Conservation (phyloP, 2,329 filamentous ascomycete species). For the Exophiala sp. region DNA sequence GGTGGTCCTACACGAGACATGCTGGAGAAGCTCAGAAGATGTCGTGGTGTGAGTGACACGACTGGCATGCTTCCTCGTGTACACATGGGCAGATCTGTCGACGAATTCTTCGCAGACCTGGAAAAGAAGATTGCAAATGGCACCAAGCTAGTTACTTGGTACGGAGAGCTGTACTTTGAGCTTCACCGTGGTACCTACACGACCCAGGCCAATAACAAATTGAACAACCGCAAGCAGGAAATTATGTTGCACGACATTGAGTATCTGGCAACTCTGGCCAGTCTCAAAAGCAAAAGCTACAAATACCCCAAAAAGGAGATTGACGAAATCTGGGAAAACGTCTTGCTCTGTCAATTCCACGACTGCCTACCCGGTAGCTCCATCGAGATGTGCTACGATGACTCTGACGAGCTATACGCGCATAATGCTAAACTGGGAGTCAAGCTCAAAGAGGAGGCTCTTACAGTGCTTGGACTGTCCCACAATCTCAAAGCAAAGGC, state of each 20-base stretch:
- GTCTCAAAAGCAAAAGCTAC: constrained; percentile 67
- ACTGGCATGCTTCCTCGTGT: constrained; percentile 79
- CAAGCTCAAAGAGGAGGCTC: constrained; percentile 66
- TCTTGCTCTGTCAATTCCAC: constrained; percentile 93
- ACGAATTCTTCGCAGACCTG: constrained; percentile 86
- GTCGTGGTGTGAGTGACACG: constrained; percentile 86
- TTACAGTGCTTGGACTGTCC: constrained; percentile 63
- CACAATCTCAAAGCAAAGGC: constrained; percentile 39
- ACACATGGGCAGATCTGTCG: constrained; percentile 83
- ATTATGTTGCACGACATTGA: constrained; percentile 83
- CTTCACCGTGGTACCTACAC: constrained; percentile 96
- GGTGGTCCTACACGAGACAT: constrained; percentile 93
- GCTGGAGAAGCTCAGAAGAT: constrained; percentile 88
- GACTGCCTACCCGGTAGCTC: constrained; percentile 92
- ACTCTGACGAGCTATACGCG: constrained; percentile 85
- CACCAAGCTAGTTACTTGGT: constrained; percentile 85
- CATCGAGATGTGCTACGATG: constrained; percentile 98
- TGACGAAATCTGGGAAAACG: constrained; percentile 91
- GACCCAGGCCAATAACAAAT: constrained; percentile 95
- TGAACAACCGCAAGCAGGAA: constrained; percentile 84
- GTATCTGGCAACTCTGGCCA: constrained; percentile 79
- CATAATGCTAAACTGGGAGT: constrained; percentile 75
- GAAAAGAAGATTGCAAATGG: constrained; percentile 69
- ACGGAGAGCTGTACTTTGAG: constrained; percentile 97
- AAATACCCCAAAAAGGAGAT: constrained; percentile 92